These are phyloP conservation scores for Reticulascus tulasneorum DNA, from an alignment of 2,329 filamentous ascomycete genomes.

Conservation along the genomic window DNA sequence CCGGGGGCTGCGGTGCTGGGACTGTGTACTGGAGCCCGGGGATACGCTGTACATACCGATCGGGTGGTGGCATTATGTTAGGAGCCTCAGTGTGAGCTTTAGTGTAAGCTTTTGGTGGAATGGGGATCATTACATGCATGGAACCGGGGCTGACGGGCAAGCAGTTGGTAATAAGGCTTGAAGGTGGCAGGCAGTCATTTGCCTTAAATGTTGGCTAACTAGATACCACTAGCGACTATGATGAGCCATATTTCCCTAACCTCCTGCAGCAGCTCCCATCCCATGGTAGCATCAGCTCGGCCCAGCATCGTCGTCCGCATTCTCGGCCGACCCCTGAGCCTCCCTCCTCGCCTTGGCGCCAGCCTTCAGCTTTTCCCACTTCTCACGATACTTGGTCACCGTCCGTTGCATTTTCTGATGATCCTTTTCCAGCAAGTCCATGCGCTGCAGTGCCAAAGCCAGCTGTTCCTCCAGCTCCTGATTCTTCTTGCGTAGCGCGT, in stretches of 20 bases:
- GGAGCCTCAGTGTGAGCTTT: slow-evolving; percentile 79
- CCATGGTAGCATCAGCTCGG: background rate
- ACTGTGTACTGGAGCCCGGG: slow-evolving; percentile 74
- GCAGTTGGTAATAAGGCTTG: background rate
- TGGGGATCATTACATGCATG: slow-evolving; percentile 8
- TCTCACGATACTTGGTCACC: slow-evolving; percentile 54
- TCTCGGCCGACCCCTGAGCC: slow-evolving; percentile 32
- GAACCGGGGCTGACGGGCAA: background rate
- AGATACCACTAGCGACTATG: slow-evolving; percentile 2
- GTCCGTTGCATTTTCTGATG: slow-evolving; percentile 53
- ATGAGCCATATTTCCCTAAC: background rate
- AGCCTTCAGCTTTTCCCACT: slow-evolving; percentile 59
- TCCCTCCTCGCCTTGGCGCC: slow-evolving; percentile 54
- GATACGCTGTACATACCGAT: slow-evolving; percentile 86
- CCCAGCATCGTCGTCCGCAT: slow-evolving; percentile 26
- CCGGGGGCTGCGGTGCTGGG: slow-evolving; percentile 59
- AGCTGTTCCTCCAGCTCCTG: slow-evolving; percentile 67
- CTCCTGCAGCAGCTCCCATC: background rate
- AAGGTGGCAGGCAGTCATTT: background rate
- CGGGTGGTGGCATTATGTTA: slow-evolving; percentile 98
- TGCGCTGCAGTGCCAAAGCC: slow-evolving; percentile 51
- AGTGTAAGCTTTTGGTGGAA: slow-evolving; percentile 99
- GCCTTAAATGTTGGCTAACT: background rate
- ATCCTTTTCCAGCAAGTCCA: slow-evolving; percentile 63
- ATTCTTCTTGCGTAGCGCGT: slow-evolving; percentile 43